Conservation (phyloP, 306 rosid genomes). For the Senna siamea region DNA sequence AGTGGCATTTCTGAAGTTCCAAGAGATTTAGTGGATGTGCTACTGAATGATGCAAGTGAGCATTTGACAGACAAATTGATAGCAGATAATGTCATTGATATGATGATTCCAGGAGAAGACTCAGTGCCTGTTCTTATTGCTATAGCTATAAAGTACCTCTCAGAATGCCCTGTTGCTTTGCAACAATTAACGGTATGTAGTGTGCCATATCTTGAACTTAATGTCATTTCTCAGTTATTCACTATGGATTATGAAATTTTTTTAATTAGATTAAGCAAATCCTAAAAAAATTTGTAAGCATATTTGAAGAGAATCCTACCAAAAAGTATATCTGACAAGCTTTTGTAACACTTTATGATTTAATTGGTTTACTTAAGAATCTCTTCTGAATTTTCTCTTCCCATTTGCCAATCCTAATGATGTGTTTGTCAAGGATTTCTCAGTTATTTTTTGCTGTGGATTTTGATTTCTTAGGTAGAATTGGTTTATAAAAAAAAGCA, state of each 20-base stretch:
- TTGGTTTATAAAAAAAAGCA: too few relatives aligned
- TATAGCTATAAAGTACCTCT: slow-evolving; percentile 78
- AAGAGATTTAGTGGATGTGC: slow-evolving; percentile 83
- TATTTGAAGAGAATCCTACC: too few relatives aligned
- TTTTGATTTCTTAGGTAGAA: not conserved
- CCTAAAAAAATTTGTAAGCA: too few relatives aligned
- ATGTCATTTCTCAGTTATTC: slow-evolving; percentile 29
- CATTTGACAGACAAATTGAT: slow-evolving; percentile 73
- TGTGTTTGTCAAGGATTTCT: too few relatives aligned
- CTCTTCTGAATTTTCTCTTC: too few relatives aligned
- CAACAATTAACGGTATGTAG: slow-evolving; percentile 71
- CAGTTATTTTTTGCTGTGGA: too few relatives aligned
- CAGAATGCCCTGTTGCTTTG: slow-evolving; percentile 83
- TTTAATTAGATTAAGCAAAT: too few relatives aligned
- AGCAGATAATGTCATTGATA: slow-evolving; percentile 92
- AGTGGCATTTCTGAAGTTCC: slow-evolving; percentile 51
- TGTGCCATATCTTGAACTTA: slow-evolving; percentile 34
- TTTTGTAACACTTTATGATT: too few relatives aligned
- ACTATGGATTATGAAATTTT: too few relatives aligned
- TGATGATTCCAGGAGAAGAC: slow-evolving; percentile 99
- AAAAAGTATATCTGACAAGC: too few relatives aligned
- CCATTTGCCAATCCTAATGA: too few relatives aligned
- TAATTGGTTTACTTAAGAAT: too few relatives aligned
- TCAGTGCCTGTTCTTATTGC: slow-evolving; percentile 95
- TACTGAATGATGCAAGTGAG: slow-evolving; percentile 76